A percentile compares a stretch with the other conserved stretches of the same genome.
These are phyloP conservation scores for Rhododendron mucronatum DNA, from an alignment of 148 eudicot species.

Conservation along the genomic window DNA sequence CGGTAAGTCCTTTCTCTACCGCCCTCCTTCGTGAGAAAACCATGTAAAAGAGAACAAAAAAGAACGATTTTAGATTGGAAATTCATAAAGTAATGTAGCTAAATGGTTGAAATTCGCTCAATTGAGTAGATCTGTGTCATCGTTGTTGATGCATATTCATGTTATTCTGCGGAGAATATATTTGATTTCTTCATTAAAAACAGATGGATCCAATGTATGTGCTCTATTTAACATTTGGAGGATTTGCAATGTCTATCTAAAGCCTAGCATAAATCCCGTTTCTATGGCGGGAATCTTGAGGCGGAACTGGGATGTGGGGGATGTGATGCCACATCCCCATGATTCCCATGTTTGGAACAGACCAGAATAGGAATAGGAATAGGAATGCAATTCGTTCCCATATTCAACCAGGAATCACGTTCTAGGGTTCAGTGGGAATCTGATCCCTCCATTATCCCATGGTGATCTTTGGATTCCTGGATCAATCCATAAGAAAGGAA, in stretches of 20 bases:
- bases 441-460: no score
- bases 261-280: not conserved
- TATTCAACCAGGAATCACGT: no score
- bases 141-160: not conserved
- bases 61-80: not conserved
- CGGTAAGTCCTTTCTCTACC: conserved; percentile 21
- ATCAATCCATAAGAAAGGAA: not conserved
- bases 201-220: not conserved
- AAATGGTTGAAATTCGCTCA: not conserved
- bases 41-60: not conserved
- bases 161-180: not conserved
- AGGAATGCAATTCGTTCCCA: not conserved
- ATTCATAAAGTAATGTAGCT: not conserved
- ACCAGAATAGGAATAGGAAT: not conserved
- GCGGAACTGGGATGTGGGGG: not conserved
- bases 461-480: not conserved
- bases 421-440: not conserved
- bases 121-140: not conserved
- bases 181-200: not conserved
- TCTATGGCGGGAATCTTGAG: not conserved
- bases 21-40: not conserved
- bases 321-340: not conserved
- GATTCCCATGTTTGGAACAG: not conserved
- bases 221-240: not conserved
- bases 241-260: not conserved